Evolutionary conservation across 2,329 filamentous ascomycete genomes (phyloP), one percentile per base, ranked within the genome.

Genomic region (Fusarium pseudoanthophilum): DNA sequence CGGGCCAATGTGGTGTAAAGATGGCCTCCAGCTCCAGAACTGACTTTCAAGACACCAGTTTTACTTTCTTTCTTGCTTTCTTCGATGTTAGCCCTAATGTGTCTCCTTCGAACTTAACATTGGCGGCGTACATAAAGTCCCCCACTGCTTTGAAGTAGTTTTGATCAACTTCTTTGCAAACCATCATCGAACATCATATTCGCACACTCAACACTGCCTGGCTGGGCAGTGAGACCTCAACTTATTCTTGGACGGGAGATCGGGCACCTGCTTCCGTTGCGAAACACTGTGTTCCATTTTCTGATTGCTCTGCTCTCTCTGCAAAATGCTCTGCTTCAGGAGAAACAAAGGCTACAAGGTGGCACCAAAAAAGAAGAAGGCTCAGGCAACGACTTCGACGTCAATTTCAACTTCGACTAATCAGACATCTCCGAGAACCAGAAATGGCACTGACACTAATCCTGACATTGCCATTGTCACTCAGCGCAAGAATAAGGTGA

Each of bases 291-390:
- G 48, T 24, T 32, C 18, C 48, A 16, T 32, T 51, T 51, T 24
- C 48, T 18, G 48, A 51, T 16, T 51, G 28, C 48, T 24, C 24
- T 37, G 18, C 18, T 28, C 15, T 32, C 18, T 46, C 37, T 39
- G 43, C 46, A 67, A 67, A 39, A 79, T 81, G 79, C 72, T 81
- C 40, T 71, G 71, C 55, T 74, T 73, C 51, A 52, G 75, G 26
- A 76, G 70, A 59, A 75, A 73, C 51, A 78, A 72, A 64, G 73
- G 74, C n/a, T 73, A 67, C 40, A 67, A 67, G 32, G 59, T 75
- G 60, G 75, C 77, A 48, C 74, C 73, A 60, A 78, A 69, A 59
- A 72, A 71, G 63, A 71, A 72, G 57, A 30, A 56, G 32, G 46
- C 46, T 46, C 39, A 53, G 40, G 64, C 60, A n/a, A 58, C 63